Conservation (phyloP, 768 basidiomycete species). For the Boletus patriciae region DNA sequence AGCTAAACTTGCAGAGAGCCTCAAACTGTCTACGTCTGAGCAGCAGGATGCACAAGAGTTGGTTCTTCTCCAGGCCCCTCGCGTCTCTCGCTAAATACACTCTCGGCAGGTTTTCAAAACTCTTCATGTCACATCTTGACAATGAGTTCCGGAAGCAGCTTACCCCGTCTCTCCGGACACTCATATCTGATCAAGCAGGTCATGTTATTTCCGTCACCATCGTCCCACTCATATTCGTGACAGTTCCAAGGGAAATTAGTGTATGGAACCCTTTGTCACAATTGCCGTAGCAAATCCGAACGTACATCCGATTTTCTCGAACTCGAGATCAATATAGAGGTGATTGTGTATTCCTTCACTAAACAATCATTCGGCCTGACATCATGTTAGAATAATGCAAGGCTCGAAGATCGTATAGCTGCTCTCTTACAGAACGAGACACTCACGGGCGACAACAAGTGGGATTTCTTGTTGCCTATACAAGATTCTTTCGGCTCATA, state of each 20-base stretch:
- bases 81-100: conserved; percentile 3
- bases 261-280: conserved; percentile 76
- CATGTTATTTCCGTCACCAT: neutral
- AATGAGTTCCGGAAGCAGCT: conserved; percentile 84
- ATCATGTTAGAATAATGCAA: conserved; percentile 57
- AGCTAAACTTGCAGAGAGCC: conserved; percentile 76
- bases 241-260: conserved; percentile 88
- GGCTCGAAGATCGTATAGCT: conserved; percentile 71
- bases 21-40: conserved; percentile 76
- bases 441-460: conserved; percentile 85
- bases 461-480: conserved; percentile 13
- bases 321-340: conserved; percentile 83
- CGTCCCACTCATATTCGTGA: conserved; percentile 3
- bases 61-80: conserved; percentile 21
- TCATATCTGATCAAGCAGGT: conserved; percentile 72
- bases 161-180: conserved; percentile 56
- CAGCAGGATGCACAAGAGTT: conserved; percentile 99
- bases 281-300: conserved; percentile 69
- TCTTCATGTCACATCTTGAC: conserved; percentile 89
- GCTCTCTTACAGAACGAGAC: conserved; percentile 66
- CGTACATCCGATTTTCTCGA: conserved; percentile 76
- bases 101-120: conserved; percentile 77
- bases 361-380: neutral
- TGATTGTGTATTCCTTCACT: conserved; percentile 23
- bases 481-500: neutral